Evolutionary conservation across 768 basidiomycete species (phyloP), one percentile per base, ranked within the genome.

Genomic region (Leccinum rimulosum): DNA sequence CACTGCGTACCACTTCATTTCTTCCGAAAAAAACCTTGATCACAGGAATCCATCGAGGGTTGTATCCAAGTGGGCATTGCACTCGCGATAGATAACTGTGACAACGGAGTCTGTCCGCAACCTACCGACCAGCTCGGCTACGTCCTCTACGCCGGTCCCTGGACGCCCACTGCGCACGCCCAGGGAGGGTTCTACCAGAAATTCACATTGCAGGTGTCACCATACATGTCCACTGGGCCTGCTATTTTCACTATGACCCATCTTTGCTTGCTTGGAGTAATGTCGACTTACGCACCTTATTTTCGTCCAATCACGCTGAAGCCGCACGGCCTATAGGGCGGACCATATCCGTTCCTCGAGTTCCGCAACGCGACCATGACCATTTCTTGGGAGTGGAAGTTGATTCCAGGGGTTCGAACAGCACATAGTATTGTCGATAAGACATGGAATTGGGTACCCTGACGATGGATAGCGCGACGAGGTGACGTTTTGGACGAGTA

Each of bases 1-100:
- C 40, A 40, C n/a, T 8, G 14, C 51, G 9, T 17, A 22, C 7
- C 28, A 9, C 4, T 12, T 9, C 5, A 15, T 12, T 17, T 47
- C 47, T 22, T 38, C 33, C 17, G 4, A 38, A 14, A 43, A 54
- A 12, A 12, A 36, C 6, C 2, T 10, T 15, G 3, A 15, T 28
- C 52, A 11, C 15, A 73, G 72, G 19, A 0, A 30, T 72, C 69
- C 22, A 33, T 65, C 0, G 56, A 40, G 19, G 50, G 50, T 8
- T 65, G 65, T 54, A 63, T 61, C 43, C 70, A 71, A 52, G 68
- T 73, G 17, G 71, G 72, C 27, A 73, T 72, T 12, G 72, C 72
- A 19, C 70, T 72, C 9, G 62, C 68, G 5, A 61, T 72, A 9
- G 35, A 25, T 22, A 57, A 5, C 31, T 72, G 71, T 54, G n/a